Evolutionary conservation across 352 stramenopile species (phyloP).

Genomic region (Pythium volutum): DNA sequence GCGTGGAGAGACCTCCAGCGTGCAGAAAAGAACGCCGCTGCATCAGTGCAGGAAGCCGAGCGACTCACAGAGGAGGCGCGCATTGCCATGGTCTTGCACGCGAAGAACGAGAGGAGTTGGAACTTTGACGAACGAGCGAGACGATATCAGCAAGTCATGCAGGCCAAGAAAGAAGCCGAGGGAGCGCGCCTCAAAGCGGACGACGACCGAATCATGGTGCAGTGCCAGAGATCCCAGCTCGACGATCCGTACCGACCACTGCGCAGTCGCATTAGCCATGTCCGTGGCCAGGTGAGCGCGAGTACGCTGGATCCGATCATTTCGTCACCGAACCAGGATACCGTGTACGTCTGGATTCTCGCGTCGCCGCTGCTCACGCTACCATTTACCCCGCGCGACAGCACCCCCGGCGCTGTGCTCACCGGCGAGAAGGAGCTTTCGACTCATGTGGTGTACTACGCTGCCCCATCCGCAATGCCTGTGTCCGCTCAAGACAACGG

Average conservation of each 20-base stretch:
- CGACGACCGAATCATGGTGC: constrained; percentile 28
- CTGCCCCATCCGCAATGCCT: constrained; percentile 30
- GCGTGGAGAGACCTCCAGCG: constrained; percentile 28
- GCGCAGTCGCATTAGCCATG: neutral
- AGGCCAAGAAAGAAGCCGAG: constrained; percentile 50
- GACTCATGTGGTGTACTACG: constrained; percentile 68
- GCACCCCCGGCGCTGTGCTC: constrained; percentile 27
- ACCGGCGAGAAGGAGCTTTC: constrained; percentile 58
- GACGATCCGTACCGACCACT: constrained; percentile 38
- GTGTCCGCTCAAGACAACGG: neutral
- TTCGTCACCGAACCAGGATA: constrained; percentile 9
- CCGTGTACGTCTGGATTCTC: constrained; percentile 48
- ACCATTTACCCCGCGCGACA: constrained; percentile 48
- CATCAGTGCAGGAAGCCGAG: constrained; percentile 38
- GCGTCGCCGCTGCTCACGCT: constrained; percentile 41
- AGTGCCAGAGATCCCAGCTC: constrained; percentile 32
- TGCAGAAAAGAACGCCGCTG: constrained; percentile 32
- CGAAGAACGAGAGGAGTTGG: constrained; percentile 57
- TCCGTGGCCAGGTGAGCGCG: neutral
- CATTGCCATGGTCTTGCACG: constrained; percentile 55
- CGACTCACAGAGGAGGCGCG: constrained; percentile 54
- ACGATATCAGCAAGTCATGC: constrained; percentile 52
- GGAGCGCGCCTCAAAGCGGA: constrained; percentile 38
- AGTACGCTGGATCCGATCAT: constrained; percentile 2
- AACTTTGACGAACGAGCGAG: constrained; percentile 56